Evolutionary conservation across 2,329 filamentous ascomycete genomes (phyloP).

Genomic region (Aspergillus thermomutatus): DNA sequence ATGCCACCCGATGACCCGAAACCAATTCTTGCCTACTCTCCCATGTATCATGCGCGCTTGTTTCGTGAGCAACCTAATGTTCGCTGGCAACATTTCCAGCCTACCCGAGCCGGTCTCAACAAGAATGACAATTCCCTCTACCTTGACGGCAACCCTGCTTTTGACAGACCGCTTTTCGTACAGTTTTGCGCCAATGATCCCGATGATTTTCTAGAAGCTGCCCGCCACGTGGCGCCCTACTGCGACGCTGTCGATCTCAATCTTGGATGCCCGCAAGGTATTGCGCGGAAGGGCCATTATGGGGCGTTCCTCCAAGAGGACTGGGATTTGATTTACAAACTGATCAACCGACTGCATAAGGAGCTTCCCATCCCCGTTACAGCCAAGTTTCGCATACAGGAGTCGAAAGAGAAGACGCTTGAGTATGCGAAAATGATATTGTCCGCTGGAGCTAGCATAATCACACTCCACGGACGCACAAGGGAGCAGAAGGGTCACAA

Average conservation of each 20-base stretch:
- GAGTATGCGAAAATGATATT: constrained; percentile 87
- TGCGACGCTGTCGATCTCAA: constrained; percentile 97
- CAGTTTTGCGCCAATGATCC: constrained; percentile 74
- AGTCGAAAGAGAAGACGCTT: constrained; percentile 80
- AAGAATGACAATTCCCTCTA: constrained; percentile 42
- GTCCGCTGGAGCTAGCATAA: constrained; percentile 81
- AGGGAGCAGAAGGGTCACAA: constrained; percentile 95
- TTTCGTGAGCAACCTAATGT: constrained; percentile 76
- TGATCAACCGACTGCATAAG: constrained; percentile 79
- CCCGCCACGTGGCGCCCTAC: constrained; percentile 73
- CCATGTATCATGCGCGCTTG: constrained; percentile 92
- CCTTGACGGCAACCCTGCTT: constrained; percentile 80
- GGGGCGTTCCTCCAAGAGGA: constrained; percentile 95
- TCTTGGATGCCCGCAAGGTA: constrained; percentile 92
- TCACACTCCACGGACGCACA: constrained; percentile 85
- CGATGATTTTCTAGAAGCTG: constrained; percentile 57
- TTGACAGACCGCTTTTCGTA: constrained; percentile 88
- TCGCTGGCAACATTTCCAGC: constrained; percentile 76
- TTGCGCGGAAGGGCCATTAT: constrained; percentile 85
- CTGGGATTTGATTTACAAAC: constrained; percentile 72
- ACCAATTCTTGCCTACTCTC: constrained; percentile 80
- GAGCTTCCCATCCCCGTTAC: constrained; percentile 81
- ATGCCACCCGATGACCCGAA: constrained; percentile 63
- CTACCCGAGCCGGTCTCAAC: constrained; percentile 44
- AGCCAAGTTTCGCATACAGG: constrained; percentile 88